Percentiles rank a stretch among this genome's conserved stretches.
phyloP scores from a whole-genome alignment of 345 rosid genomes.

The Eucalyptus sp. region DNA sequence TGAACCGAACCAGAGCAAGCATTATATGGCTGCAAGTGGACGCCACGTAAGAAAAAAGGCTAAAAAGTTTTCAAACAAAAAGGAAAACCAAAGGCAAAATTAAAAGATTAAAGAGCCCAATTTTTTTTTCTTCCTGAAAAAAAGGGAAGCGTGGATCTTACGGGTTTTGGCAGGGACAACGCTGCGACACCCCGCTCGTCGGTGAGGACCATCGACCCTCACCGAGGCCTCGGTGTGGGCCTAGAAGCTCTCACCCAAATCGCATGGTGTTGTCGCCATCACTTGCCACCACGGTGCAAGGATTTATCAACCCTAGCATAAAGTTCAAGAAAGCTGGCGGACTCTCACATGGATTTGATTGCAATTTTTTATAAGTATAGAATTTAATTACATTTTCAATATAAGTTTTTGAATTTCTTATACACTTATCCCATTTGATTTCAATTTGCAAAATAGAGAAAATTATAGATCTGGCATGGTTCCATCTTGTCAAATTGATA shows the following conservation, averaged over 20 bases:
- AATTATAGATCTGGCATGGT: background rate
- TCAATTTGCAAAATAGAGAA: background rate
- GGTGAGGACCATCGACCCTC: background rate
- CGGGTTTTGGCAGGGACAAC: background rate
- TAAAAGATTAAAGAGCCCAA: background rate
- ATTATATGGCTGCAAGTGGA: background rate
- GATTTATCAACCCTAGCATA: background rate
- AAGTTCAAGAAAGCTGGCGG: background rate
- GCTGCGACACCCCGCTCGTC: background rate
- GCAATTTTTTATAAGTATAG: background rate
- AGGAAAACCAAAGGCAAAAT: background rate
- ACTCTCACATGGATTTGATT: background rate
- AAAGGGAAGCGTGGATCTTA: background rate
- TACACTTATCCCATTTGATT: background rate
- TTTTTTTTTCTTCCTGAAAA: background rate
- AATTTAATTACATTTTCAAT: background rate
- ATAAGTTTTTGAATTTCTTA: background rate
- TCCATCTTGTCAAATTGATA: background rate
- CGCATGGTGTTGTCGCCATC: background rate
- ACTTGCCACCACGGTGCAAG: background rate
- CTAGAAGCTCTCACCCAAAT: background rate
- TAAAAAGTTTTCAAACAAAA: background rate
- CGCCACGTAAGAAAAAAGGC: background rate
- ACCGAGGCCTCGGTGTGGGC: background rate
- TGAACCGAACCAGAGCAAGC: background rate